phyloP scores from a whole-genome alignment of 495 filamentous ascomycete species.

The Aspergillus haitiensis region DNA sequence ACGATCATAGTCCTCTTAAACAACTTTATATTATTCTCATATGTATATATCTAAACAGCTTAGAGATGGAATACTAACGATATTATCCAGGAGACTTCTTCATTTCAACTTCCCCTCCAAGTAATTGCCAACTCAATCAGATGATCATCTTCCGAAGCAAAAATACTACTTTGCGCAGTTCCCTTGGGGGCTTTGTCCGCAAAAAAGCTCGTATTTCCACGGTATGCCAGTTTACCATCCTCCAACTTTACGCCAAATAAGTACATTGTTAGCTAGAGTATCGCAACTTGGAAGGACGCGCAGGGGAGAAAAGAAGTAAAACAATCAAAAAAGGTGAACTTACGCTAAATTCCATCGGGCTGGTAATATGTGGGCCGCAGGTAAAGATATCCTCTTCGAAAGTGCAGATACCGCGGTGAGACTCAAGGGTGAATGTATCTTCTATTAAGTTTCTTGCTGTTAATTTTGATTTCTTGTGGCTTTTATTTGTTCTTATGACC shows the following conservation, averaged over 20 bases:
- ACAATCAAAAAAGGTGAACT: conserved; percentile 15
- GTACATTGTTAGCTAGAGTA: background rate
- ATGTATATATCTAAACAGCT: background rate
- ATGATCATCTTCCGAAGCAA: conserved; percentile 36
- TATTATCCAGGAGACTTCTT: too few species aligned
- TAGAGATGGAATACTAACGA: background rate
- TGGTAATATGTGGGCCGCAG: conserved; percentile 49
- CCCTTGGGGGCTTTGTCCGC: conserved; percentile 59
- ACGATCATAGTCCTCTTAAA: background rate
- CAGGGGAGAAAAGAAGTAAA: background rate
- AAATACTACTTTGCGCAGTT: conserved; percentile 40
- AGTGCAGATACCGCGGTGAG: conserved; percentile 59
- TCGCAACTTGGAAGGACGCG: conserved; percentile 10
- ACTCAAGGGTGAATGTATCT: conserved; percentile 58
- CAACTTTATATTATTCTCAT: background rate
- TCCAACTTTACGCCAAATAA: conserved; percentile 26
- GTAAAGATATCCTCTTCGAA: conserved; percentile 49
- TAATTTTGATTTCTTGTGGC: too few species aligned
- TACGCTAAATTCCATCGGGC: conserved; percentile 49
- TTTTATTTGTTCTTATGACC: background rate
- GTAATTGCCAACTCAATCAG: conserved; percentile 40
- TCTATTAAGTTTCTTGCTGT: conserved; percentile 27
- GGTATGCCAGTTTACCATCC: conserved; percentile 49
- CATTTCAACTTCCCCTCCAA: conserved; percentile 27
- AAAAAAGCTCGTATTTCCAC: conserved; percentile 55